Evolutionary conservation across 1,284 basidiomycete genomes (phyloP).

Genomic region (Stygiomarasmius scandens): DNA sequence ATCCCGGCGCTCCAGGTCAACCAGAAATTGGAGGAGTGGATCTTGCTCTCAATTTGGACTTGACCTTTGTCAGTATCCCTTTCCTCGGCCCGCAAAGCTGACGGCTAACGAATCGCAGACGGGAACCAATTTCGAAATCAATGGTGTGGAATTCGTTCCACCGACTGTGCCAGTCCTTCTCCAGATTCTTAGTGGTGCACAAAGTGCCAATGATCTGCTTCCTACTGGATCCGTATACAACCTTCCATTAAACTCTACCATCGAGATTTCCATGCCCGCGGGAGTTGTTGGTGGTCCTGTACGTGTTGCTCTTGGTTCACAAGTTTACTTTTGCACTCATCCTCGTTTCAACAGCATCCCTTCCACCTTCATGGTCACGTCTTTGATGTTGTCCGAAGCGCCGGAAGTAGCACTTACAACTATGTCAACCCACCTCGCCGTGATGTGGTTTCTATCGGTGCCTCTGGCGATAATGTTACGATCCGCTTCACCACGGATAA

Average conservation of each 20-base stretch:
- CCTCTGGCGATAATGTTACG: slow-evolving; percentile 24
- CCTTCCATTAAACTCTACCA: slow-evolving; percentile 22
- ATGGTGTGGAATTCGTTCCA: slow-evolving; percentile 22
- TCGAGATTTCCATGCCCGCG: slow-evolving; percentile 26
- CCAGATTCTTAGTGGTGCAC: slow-evolving; percentile 27
- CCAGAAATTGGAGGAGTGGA: slow-evolving; percentile 30
- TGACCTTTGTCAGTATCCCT: slow-evolving; percentile 16
- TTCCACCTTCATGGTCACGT: slow-evolving; percentile 35
- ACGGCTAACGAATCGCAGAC: slow-evolving; percentile 10
- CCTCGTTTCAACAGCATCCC: slow-evolving; percentile 24
- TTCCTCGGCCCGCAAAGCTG: slow-evolving; percentile 13
- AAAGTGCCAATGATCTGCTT: slow-evolving; percentile 20
- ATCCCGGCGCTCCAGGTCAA: slow-evolving; percentile 28
- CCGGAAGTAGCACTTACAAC: slow-evolving; percentile 28
- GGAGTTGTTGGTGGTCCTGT: slow-evolving; percentile 12
- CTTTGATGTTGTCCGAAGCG: slow-evolving; percentile 32
- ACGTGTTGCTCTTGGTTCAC: slow-evolving; percentile 10
- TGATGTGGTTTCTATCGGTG: slow-evolving; percentile 31
- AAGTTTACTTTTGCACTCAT: neutral
- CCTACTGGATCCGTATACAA: slow-evolving; percentile 25
- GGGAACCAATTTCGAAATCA: slow-evolving; percentile 14
- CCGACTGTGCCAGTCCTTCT: slow-evolving; percentile 32
- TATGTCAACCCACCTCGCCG: slow-evolving; percentile 28
- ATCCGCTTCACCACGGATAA: slow-evolving; percentile 30
- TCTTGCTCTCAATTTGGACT: slow-evolving; percentile 24